These are phyloP conservation scores for Alternaria novae-zelandiae DNA, from an alignment of 2,329 filamentous ascomycete genomes.

Conservation along the genomic window DNA sequence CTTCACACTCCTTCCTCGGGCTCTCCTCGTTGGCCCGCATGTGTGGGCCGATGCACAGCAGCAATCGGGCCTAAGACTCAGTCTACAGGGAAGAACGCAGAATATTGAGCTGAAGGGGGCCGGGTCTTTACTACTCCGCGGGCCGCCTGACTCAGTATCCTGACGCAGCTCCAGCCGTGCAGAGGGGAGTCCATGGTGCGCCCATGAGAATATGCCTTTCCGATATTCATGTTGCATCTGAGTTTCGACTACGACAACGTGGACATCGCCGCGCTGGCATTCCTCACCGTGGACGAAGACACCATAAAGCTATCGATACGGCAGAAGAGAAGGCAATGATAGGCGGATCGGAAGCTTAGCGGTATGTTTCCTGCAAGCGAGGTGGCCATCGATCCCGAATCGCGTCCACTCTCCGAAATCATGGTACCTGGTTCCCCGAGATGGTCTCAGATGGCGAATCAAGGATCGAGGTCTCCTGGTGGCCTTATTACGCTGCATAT, in stretches of 20 bases:
- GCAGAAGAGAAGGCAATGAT: background rate
- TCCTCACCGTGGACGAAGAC: background rate
- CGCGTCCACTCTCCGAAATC: background rate
- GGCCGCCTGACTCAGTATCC: background rate
- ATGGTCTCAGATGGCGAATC: background rate
- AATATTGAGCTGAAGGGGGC: background rate
- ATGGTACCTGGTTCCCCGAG: conserved; percentile 1
- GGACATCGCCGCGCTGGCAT: background rate
- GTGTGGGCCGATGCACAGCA: background rate
- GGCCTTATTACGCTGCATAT: background rate
- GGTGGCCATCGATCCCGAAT: background rate
- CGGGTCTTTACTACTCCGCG: background rate
- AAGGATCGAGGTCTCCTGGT: background rate
- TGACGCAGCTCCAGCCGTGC: background rate
- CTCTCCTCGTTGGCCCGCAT: background rate
- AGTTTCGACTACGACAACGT: background rate
- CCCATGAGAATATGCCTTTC: background rate
- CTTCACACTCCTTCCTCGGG: background rate
- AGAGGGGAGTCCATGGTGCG: background rate
- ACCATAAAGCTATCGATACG: background rate
- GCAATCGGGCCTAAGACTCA: conserved; percentile 2
- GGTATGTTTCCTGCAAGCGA: background rate
- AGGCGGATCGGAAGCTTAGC: background rate
- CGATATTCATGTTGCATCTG: background rate
- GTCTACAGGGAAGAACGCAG: background rate